phyloP scores from a whole-genome alignment of 2,329 filamentous ascomycete species.

The Mycosphaerelloides madeirae region DNA sequence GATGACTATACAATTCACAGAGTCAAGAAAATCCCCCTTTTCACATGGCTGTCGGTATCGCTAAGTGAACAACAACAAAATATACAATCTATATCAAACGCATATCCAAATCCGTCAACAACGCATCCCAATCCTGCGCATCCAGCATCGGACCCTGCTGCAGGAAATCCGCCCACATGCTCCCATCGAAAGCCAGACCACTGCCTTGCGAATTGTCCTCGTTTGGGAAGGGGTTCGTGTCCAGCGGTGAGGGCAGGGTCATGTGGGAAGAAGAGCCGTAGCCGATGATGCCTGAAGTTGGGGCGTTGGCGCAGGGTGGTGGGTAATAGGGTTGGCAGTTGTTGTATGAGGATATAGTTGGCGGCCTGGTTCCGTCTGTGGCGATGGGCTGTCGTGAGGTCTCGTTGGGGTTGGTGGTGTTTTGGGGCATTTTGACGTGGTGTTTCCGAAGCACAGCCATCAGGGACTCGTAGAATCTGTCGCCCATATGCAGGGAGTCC shows the following conservation, averaged over 20 bases:
- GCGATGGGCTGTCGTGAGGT: not conserved
- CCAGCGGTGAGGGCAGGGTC: not conserved
- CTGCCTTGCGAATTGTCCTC: not conserved
- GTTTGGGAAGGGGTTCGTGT: not conserved
- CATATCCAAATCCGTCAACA: slow-evolving; percentile 22
- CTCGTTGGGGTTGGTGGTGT: not conserved
- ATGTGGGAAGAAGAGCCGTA: too few relatives aligned
- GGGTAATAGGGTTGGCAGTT: not conserved
- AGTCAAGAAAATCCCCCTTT: too few relatives aligned
- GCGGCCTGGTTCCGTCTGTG: too few relatives aligned
- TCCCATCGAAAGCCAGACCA: slow-evolving; percentile 17
- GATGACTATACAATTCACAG: too few relatives aligned
- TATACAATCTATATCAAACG: slow-evolving; percentile 4
- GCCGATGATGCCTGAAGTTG: not conserved
- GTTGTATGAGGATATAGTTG: not conserved
- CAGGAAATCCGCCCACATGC: slow-evolving; percentile 25
- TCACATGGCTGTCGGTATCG: too few relatives aligned
- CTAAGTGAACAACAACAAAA: too few relatives aligned
- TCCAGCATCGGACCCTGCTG: slow-evolving; percentile 15
- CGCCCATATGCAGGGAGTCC: slow-evolving; percentile 13
- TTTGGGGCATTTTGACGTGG: slow-evolving; percentile 19
- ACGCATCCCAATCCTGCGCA: slow-evolving; percentile 18
- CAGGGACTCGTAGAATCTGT: slow-evolving; percentile 21
- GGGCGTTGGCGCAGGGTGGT: not conserved
- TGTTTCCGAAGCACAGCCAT: slow-evolving; percentile 23